Conservation (phyloP, 176 grass and related monocot species). For the Alloteropsis semialata region DNA sequence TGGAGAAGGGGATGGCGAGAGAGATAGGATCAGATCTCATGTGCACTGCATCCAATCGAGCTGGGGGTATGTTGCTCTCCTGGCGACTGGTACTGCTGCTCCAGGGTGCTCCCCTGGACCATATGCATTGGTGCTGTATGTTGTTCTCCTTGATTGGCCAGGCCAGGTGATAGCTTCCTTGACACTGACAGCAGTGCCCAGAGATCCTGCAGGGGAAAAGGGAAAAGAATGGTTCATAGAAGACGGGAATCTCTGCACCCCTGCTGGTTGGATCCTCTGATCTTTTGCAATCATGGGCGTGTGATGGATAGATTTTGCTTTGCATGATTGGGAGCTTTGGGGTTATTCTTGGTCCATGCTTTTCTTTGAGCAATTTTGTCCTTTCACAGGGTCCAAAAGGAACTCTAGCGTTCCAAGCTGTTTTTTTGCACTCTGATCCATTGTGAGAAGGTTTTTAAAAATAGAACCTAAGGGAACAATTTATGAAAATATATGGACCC, state of each 20-base stretch:
- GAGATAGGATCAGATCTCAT: conserved; percentile 37
- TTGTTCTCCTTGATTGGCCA: conserved; percentile 19
- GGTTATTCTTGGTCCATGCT: background rate
- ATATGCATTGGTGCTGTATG: background rate
- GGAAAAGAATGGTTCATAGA: conserved; percentile 35
- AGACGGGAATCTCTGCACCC: conserved; percentile 27
- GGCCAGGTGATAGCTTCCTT: background rate
- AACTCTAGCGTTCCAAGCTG: background rate
- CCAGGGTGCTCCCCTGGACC: conserved; percentile 3
- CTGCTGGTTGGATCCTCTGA: background rate
- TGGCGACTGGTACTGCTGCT: background rate
- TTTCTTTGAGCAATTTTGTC: background rate
- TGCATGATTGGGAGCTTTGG: conserved; percentile 31
- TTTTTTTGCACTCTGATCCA: background rate
- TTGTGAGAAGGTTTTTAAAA: too few relatives aligned
- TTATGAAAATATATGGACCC: too few relatives aligned
- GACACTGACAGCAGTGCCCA: background rate
- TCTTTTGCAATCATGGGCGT: conserved; percentile 5
- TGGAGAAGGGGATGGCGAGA: background rate
- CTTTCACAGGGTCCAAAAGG: background rate
- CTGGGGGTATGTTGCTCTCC: too few relatives aligned
- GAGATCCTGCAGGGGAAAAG: background rate
- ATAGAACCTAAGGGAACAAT: too few relatives aligned
- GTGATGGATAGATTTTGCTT: background rate
- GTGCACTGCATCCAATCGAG: conserved; percentile 17